A percentile compares a stretch with the other conserved stretches of the same genome.
phyloP scores from a whole-genome alignment of 73 alveolate species.

The Diophrys appendiculata region DNA sequence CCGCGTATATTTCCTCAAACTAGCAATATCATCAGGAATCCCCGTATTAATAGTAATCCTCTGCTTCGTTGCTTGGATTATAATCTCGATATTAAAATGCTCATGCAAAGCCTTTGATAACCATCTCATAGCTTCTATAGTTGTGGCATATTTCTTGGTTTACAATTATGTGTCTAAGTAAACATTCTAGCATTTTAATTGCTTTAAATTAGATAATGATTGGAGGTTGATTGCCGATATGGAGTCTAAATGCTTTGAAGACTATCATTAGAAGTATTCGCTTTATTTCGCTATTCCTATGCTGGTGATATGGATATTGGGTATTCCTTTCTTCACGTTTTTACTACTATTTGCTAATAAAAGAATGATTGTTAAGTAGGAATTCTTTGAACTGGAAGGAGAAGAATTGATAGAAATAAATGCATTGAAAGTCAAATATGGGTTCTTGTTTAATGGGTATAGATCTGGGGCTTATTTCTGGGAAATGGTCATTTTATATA shows the following conservation, averaged over 20 bases:
- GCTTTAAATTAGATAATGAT: conserved; percentile 35
- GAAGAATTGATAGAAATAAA: conserved; percentile 9
- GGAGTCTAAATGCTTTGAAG: conserved; percentile 39
- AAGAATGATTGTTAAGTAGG: conserved; percentile 24
- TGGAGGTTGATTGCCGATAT: conserved; percentile 34
- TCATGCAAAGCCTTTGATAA: neutral
- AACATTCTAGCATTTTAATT: conserved; percentile 40
- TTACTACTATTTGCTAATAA: conserved; percentile 14
- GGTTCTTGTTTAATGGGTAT: conserved; percentile 48
- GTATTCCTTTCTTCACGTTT: conserved; percentile 42
- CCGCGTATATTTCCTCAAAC: conserved; percentile 36
- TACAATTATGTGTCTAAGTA: conserved; percentile 47
- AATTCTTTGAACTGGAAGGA: conserved; percentile 45
- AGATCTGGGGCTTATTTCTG: conserved; percentile 31
- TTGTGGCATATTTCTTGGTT: conserved; percentile 43
- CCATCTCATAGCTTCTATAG: conserved; percentile 26
- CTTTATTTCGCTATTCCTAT: conserved; percentile 42
- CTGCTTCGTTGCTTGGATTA: conserved; percentile 24
- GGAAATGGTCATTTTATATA: conserved; percentile 49
- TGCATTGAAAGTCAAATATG: conserved; percentile 37
- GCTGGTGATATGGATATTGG: conserved; percentile 47
- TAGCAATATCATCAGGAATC: conserved; percentile 25
- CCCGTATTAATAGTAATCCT: conserved; percentile 33
- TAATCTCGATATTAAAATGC: conserved; percentile 10
- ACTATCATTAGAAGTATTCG: conserved; percentile 26